These are phyloP conservation scores for Lentinula aciculospora DNA, from an alignment of 768 basidiomycete species.

Conservation along the genomic window DNA sequence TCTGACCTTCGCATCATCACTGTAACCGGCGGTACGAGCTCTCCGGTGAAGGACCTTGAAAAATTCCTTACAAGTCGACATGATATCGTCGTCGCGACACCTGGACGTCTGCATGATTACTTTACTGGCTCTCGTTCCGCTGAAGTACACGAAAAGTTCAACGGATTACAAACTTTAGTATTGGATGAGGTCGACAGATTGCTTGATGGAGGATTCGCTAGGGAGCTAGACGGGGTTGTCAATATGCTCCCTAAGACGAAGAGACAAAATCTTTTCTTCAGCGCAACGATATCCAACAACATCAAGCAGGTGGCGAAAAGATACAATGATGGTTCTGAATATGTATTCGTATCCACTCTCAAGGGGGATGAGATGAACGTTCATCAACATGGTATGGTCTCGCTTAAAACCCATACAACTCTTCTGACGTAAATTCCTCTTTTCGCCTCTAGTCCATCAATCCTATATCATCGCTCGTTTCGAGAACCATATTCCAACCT, in stretches of 20 bases:
- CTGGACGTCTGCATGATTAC: slow-evolving; percentile 71
- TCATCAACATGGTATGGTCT: slow-evolving; percentile 48
- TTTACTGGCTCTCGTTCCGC: slow-evolving; percentile 36
- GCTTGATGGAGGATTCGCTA: slow-evolving; percentile 69
- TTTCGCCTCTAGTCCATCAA: slow-evolving; percentile 34
- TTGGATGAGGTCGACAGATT: slow-evolving; percentile 75
- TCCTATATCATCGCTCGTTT: slow-evolving; percentile 36
- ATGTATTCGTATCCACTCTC: slow-evolving; percentile 54
- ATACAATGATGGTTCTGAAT: slow-evolving; percentile 19
- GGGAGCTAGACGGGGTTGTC: slow-evolving; percentile 62
- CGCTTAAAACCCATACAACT: not conserved
- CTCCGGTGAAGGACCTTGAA: slow-evolving; percentile 17
- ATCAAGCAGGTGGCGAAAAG: slow-evolving; percentile 40
- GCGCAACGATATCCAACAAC: slow-evolving; percentile 70
- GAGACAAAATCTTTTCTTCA: slow-evolving; percentile 66
- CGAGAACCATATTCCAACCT: slow-evolving; percentile 33
- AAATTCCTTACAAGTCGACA: slow-evolving; percentile 22
- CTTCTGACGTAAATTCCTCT: not conserved
- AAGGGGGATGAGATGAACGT: slow-evolving; percentile 51
- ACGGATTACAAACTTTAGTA: slow-evolving; percentile 39
- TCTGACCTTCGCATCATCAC: not conserved
- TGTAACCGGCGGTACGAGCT: slow-evolving; percentile 6
- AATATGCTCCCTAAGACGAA: slow-evolving; percentile 31
- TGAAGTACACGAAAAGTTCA: slow-evolving; percentile 28
- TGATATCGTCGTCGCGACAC: slow-evolving; percentile 68